phyloP scores from a whole-genome alignment of 1,139 yeast species.

The Suhomyces bokatorum region DNA sequence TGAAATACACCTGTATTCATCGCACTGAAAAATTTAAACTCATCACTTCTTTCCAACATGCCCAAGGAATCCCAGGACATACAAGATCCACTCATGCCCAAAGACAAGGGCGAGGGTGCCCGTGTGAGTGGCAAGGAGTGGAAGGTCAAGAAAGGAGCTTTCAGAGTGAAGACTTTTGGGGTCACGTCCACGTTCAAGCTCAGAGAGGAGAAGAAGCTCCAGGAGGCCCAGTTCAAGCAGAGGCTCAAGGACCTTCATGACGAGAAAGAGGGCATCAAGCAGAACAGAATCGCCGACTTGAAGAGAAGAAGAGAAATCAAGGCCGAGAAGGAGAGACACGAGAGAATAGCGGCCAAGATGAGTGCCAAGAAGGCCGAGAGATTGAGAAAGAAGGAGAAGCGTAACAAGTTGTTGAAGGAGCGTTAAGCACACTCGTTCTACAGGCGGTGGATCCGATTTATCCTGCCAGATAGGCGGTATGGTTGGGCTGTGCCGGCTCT shows the following conservation, averaged over 20 bases:
- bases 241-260: constrained; percentile 58
- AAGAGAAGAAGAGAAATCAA: constrained; percentile 68
- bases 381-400: constrained; percentile 76
- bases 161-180: constrained; percentile 24
- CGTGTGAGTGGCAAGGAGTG: constrained; percentile 31
- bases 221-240: constrained; percentile 49
- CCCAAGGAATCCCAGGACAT: constrained; percentile 1
- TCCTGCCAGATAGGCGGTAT: no score
- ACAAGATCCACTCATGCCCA: constrained; percentile 15
- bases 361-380: constrained; percentile 78
- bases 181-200: constrained; percentile 23
- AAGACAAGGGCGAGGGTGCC: constrained; percentile 26
- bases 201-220: constrained; percentile 38
- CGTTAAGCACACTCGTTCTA: constrained; percentile 30
- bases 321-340: constrained; percentile 75
- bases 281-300: constrained; percentile 50
- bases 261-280: constrained; percentile 58
- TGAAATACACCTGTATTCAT: neutral
- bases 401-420: constrained; percentile 75
- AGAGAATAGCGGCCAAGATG: constrained; percentile 69
- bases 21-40: constrained; percentile 8
- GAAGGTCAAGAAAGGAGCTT: constrained; percentile 30
- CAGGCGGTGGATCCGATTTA: no score
- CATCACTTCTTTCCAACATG: constrained; percentile 2
- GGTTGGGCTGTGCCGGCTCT: neutral